These are phyloP conservation scores for Penicillium carneum DNA, from an alignment of 2,329 filamentous ascomycete species.

Conservation along the genomic window DNA sequence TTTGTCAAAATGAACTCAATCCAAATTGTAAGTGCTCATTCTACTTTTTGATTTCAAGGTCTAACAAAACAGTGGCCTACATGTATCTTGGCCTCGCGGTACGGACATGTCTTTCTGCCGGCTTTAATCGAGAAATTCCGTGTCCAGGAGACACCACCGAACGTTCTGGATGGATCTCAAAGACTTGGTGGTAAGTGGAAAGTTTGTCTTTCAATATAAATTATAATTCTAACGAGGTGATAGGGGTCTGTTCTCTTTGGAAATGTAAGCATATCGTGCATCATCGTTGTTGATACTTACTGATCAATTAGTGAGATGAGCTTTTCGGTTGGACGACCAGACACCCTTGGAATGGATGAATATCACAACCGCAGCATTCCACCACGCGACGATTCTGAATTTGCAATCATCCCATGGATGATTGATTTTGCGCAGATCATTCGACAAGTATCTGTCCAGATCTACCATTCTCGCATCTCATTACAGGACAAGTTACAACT, in stretches of 20 bases:
- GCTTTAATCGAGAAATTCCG: conserved; percentile 56
- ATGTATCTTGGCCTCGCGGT: conserved; percentile 59
- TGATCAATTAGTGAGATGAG: conserved; percentile 54
- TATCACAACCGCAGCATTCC: conserved; percentile 58
- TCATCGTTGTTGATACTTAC: background rate
- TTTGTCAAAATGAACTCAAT: conserved; percentile 60
- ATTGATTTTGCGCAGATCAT: conserved; percentile 52
- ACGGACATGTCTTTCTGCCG: conserved; percentile 57
- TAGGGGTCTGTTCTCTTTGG: conserved; percentile 56
- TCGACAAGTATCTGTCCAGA: conserved; percentile 50
- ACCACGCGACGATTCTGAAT: conserved; percentile 46
- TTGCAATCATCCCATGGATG: conserved; percentile 53
- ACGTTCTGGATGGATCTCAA: conserved; percentile 51
- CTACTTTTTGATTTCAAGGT: conserved; percentile 23
- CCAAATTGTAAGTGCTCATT: conserved; percentile 50
- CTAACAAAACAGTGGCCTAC: conserved; percentile 49
- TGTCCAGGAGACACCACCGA: conserved; percentile 41
- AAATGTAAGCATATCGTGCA: conserved; percentile 46
- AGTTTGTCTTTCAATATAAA: background rate
- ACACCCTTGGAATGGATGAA: conserved; percentile 58
- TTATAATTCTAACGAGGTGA: background rate
- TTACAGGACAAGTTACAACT: conserved; percentile 47
- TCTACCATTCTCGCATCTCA: conserved; percentile 48
- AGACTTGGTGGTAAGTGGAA: conserved; percentile 57
- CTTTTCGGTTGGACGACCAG: conserved; percentile 58